Conservation (phyloP, 169 alveolate genomes). For the Plasmodium fragile region DNA sequence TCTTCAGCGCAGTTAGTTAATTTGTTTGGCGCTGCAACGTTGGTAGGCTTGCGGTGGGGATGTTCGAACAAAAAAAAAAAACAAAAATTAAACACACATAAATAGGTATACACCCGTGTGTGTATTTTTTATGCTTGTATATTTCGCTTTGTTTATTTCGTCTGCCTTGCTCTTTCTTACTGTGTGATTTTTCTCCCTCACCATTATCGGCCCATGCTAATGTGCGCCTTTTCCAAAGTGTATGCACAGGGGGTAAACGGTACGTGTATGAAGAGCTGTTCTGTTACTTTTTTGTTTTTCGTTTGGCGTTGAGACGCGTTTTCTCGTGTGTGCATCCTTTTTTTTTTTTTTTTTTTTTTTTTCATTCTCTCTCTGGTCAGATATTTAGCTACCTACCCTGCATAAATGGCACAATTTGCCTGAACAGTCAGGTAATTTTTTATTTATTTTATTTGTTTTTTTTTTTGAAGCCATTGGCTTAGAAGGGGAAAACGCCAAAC, state of each 20-base stretch:
- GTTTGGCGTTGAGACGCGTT: neutral
- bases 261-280: neutral
- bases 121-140: neutral
- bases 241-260: neutral
- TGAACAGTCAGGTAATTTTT: neutral
- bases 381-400: neutral
- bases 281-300: neutral
- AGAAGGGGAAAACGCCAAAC: neutral
- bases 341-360: constrained; percentile 5
- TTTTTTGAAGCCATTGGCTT: neutral
- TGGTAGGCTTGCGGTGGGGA: neutral
- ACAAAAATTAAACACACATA: neutral
- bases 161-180: neutral
- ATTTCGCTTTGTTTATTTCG: neutral
- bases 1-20: neutral
- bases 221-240: neutral
- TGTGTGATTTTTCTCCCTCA: neutral
- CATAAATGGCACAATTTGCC: neutral
- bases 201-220: neutral
- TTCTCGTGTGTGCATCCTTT: neutral
- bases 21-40: neutral
- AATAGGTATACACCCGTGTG: neutral
- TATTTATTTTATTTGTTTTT: neutral
- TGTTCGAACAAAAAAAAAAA: neutral
- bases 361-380: neutral